Evolutionary conservation across 2,329 filamentous ascomycete genomes (phyloP).

Genomic region (Alternaria triticimaculans): DNA sequence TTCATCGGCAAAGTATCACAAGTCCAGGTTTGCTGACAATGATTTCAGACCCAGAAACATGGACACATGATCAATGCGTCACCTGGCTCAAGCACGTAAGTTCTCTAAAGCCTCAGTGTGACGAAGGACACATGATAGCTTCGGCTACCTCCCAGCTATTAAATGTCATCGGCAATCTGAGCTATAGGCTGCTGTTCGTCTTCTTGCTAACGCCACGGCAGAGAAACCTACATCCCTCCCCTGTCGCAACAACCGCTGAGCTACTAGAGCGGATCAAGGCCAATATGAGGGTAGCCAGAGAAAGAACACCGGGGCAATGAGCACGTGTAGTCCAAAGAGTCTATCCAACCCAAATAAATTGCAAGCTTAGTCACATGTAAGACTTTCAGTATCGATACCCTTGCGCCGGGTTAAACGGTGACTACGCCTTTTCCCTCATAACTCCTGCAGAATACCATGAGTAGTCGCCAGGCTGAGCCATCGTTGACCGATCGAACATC

Average conservation of each 20-base stretch:
- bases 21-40: background rate
- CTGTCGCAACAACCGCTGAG: slow-evolving; percentile 66
- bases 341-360: background rate
- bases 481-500: background rate
- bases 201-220: slow-evolving; percentile 40
- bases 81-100: slow-evolving; percentile 82
- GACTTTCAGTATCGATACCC: too few species aligned
- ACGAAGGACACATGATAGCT: background rate
- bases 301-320: slow-evolving; percentile 14
- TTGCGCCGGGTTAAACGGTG: too few species aligned
- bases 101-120: slow-evolving; percentile 18
- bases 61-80: slow-evolving; percentile 81
- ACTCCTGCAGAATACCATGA: background rate
- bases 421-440: background rate
- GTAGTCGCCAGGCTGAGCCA: background rate
- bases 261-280: slow-evolving; percentile 72
- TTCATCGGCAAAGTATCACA: too few species aligned
- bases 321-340: background rate
- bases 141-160: background rate
- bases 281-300: slow-evolving; percentile 62
- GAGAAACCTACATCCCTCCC: slow-evolving; percentile 68
- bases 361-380: background rate
- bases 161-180: background rate
- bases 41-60: slow-evolving; percentile 66
- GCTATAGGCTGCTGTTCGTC: background rate